Conservation (phyloP, 2,329 filamentous ascomycete species). For the Aspergillus sp. region DNA sequence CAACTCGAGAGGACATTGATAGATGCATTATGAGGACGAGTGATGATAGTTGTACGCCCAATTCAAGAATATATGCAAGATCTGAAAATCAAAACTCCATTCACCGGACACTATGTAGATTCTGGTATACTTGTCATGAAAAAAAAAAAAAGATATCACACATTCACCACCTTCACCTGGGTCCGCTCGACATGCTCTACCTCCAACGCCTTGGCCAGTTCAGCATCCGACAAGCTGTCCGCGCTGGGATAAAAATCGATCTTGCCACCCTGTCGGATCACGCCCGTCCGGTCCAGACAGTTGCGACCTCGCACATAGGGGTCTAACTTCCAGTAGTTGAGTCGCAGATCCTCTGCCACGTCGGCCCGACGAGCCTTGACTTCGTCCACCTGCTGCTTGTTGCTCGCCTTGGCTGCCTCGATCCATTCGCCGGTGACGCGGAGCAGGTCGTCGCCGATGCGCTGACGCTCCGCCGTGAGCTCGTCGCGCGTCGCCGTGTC, state of each 20-base stretch:
- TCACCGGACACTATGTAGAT: background rate
- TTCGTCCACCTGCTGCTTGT: conserved; percentile 43
- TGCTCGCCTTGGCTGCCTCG: conserved; percentile 45
- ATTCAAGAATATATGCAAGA: no score
- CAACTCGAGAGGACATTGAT: background rate
- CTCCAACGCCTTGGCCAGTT: conserved; percentile 11
- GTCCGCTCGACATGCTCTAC: conserved; percentile 19
- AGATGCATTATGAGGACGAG: no score
- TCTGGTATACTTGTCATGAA: conserved; percentile 1
- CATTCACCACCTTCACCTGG: conserved; percentile 12
- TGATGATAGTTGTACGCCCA: no score
- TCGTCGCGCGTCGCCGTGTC: conserved; percentile 61
- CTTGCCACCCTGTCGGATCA: conserved; percentile 65
- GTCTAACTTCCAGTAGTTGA: conserved; percentile 86
- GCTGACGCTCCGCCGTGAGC: conserved; percentile 62
- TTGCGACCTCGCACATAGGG: conserved; percentile 78
- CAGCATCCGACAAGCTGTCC: background rate
- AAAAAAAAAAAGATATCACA: background rate
- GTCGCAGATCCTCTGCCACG: conserved; percentile 63
- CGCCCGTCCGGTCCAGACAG: conserved; percentile 74
- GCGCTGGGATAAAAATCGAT: conserved; percentile 66
- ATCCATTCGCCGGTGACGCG: conserved; percentile 74
- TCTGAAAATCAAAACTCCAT: background rate
- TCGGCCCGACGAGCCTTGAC: conserved; percentile 58
- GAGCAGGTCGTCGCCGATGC: conserved; percentile 72